A percentile compares a stretch with the other conserved stretches of the same genome.
These are phyloP conservation scores for Leucocoprinus birnbaumii DNA, from an alignment of 768 basidiomycete genomes.

Conservation along the genomic window DNA sequence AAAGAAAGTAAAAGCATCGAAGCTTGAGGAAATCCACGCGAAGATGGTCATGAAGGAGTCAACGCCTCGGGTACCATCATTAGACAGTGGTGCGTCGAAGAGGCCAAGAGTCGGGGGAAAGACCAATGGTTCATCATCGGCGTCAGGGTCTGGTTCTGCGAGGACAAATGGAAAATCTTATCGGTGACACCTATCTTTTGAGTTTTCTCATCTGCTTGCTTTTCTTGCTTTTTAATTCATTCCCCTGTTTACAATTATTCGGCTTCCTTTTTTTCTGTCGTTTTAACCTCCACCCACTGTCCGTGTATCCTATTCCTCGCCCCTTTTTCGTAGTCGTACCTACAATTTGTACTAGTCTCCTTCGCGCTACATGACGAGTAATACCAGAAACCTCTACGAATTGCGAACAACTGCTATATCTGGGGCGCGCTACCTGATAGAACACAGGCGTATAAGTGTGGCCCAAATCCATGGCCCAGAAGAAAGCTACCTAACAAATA, in stretches of 20 bases:
- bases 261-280: slow-evolving; percentile 12
- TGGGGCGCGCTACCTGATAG: not conserved
- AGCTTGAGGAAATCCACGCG: slow-evolving; percentile 92
- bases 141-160: slow-evolving; percentile 36
- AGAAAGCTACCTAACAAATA: not conserved
- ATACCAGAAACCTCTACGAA: slow-evolving; percentile 1
- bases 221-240: slow-evolving; percentile 17
- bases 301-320: slow-evolving; percentile 15
- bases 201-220: slow-evolving; percentile 21
- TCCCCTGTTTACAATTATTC: slow-evolving; percentile 17
- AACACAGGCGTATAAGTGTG: not conserved
- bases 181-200: slow-evolving; percentile 39
- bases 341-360: slow-evolving; percentile 8
- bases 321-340: slow-evolving; percentile 7
- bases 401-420: not conserved
- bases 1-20: slow-evolving; percentile 91
- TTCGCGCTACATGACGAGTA: not conserved
- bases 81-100: slow-evolving; percentile 46
- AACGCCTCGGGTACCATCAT: slow-evolving; percentile 51
- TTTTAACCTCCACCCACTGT: slow-evolving; percentile 5
- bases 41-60: slow-evolving; percentile 94
- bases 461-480: not conserved
- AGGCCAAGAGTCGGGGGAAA: slow-evolving; percentile 61
- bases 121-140: slow-evolving; percentile 48
- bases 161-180: slow-evolving; percentile 62